Base-by-base conservation (phyloP, 345 rosid species). In the Eucalyptus sideroxylon region DNA sequence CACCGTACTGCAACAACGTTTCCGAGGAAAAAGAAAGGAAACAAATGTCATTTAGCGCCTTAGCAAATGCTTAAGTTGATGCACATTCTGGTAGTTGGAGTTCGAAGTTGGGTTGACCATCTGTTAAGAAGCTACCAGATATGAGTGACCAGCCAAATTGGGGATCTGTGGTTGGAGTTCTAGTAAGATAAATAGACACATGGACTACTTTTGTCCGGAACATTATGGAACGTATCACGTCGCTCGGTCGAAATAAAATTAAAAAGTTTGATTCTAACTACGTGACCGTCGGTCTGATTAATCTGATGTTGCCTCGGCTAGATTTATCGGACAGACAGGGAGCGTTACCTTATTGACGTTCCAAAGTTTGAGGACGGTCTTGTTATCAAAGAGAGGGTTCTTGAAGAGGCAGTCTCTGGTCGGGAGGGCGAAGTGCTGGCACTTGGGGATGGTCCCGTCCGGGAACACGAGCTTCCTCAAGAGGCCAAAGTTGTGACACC, bases 321-420 rank as follows among this genome's bases (percentile, higher is more conserved):
- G 45, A 1, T 19, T 72, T 19, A 72, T 72, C 45, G 12, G 45
- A 72, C 45, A 72, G 45, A 72, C 9, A 0, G 51, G 27, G 45
- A 24, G 2, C 40, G 40, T 17, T 93, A 96, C 98, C 96, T 94
- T 96, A 88, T 96, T 96, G 93, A 97, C 92, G 92, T 96, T 97
- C 96, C 97, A 96, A 88, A 96, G 92, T 93, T 96, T 96, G 93
- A 96, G 96, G 88, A 95, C 65, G 49, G 98, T 93, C 89, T 96
- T 92, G 16, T 90, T 89, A 92, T 97, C 99, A 89, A 95, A 95
- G 60, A 96, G 91, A 53, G 98, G 97, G 90, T 95, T 96, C 90
- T 90, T 94, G 93, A 97, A 97, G 88, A 96, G 96, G 89, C 96
- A 97, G 89, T 96, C 99, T 86, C 96, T 93, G 42, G 98, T 95